Evolutionary conservation across 306 rosid species (phyloP).

Genomic region (Cicer arietinum): DNA sequence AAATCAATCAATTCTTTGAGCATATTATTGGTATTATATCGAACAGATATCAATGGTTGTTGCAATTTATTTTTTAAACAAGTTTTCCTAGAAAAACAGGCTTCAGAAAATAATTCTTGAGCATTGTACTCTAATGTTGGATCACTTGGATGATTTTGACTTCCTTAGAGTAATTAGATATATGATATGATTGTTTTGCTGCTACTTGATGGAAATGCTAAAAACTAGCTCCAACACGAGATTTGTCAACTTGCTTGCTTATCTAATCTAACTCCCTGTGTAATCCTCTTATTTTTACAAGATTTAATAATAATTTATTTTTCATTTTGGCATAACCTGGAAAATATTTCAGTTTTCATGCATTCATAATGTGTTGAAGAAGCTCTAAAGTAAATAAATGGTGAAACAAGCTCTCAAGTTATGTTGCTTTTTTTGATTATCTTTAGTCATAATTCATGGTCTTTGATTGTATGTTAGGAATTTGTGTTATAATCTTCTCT

Average conservation of each 20-base stretch:
- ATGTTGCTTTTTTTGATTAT: conserved; percentile 34
- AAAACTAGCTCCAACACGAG: conserved; percentile 4
- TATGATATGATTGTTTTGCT: conserved; percentile 3
- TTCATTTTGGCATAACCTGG: conserved; percentile 35
- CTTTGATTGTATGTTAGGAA: conserved; percentile 18
- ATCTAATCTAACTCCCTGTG: conserved; percentile 16
- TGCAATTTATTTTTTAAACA: conserved; percentile 1
- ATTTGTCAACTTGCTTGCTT: conserved; percentile 36
- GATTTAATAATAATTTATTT: conserved; percentile 10
- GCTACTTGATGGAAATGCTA: conserved; percentile 26
- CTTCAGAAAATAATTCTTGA: conserved; percentile 2
- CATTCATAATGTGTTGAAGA: conserved; percentile 22
- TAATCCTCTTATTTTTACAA: conserved; percentile 3
- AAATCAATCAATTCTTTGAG: conserved; percentile 13
- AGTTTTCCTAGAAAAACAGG: neutral
- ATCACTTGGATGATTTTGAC: conserved; percentile 30
- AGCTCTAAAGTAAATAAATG: conserved; percentile 7
- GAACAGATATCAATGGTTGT: conserved; percentile 2
- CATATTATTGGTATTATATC: neutral
- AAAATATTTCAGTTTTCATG: conserved; percentile 36
- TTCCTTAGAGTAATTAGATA: conserved; percentile 22
- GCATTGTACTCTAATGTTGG: conserved; percentile 17
- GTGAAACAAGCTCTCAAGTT: conserved; percentile 3
- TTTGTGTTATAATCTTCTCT: neutral
- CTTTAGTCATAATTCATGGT: conserved; percentile 23